These are phyloP conservation scores for Trichoderma hamatum DNA, from an alignment of 2,329 filamentous ascomycete species.

Conservation along the genomic window DNA sequence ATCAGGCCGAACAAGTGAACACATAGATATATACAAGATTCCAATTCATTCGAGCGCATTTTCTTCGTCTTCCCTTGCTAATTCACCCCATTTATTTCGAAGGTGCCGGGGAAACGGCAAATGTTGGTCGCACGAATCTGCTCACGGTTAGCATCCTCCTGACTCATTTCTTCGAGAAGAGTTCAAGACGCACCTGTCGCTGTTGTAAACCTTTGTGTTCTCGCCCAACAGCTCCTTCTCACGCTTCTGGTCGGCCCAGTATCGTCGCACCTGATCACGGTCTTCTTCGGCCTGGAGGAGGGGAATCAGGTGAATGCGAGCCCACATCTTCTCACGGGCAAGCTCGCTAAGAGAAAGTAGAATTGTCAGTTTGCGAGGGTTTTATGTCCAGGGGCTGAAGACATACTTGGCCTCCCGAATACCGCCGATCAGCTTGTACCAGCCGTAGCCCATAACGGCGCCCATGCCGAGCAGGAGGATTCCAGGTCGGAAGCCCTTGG, in stretches of 20 bases:
- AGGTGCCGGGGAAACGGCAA: constrained; percentile 68
- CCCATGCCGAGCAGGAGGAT: constrained; percentile 77
- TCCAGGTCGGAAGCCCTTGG: constrained; percentile 83
- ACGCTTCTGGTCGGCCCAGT: constrained; percentile 82
- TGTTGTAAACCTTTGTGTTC: constrained; percentile 84
- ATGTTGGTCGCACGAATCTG: constrained; percentile 82
- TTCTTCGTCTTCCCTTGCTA: not conserved
- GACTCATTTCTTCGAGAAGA: not conserved
- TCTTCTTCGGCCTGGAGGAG: constrained; percentile 96
- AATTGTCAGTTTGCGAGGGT: not conserved
- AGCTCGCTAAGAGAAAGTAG: constrained; percentile 67
- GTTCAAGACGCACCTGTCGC: constrained; percentile 69
- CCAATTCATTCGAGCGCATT: not conserved
- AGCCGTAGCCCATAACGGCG: constrained; percentile 83
- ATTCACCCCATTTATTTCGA: constrained; percentile 53
- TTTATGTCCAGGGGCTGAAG: not conserved
- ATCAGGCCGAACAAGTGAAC: not conserved
- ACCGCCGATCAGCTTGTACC: constrained; percentile 81
- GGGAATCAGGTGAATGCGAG: constrained; percentile 90
- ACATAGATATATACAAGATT: constrained; percentile 28
- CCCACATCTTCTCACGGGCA: constrained; percentile 97
- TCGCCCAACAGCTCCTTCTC: constrained; percentile 89
- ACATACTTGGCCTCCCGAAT: constrained; percentile 90
- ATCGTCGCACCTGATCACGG: constrained; percentile 86
- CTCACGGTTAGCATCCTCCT: not conserved